phyloP scores from a whole-genome alignment of 1,284 basidiomycete genomes.

The Porodaedalea pini region DNA sequence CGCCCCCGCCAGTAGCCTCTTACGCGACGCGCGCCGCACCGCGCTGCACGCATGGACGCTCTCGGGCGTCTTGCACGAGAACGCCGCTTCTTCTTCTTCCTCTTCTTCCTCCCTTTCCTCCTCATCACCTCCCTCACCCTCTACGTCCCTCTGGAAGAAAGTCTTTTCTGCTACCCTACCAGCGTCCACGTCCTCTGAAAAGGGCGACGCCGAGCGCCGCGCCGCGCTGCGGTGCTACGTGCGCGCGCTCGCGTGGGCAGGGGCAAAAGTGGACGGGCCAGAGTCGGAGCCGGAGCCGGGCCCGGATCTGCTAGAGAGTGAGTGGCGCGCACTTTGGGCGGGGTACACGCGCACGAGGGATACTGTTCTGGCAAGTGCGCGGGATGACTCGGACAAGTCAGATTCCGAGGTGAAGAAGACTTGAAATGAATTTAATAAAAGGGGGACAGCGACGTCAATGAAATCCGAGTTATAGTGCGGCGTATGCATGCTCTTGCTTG shows the following conservation, averaged over 20 bases:
- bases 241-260: slow-evolving; percentile 61
- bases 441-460: no score
- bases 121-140: neutral
- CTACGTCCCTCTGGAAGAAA: neutral
- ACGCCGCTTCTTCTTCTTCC: slow-evolving; percentile 22
- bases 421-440: no score
- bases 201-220: neutral
- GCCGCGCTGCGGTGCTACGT: slow-evolving; percentile 53
- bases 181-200: neutral
- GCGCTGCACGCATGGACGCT: slow-evolving; percentile 69
- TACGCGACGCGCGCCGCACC: slow-evolving; percentile 66
- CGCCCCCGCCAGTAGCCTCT: slow-evolving; percentile 52
- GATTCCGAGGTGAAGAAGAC: no score
- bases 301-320: slow-evolving; percentile 29
- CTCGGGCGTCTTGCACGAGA: slow-evolving; percentile 46
- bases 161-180: neutral
- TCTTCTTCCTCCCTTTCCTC: neutral
- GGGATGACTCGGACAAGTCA: no score
- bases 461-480: no score
- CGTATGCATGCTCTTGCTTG: no score
- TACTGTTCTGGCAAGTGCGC: neutral
- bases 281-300: slow-evolving; percentile 33
- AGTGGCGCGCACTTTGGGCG: slow-evolving; percentile 17
- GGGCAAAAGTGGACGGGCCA: slow-evolving; percentile 36
- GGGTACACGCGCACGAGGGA: slow-evolving; percentile 12